Percentiles rank a stretch among this genome's conserved stretches.
Conservation (phyloP, 148 eudicot genomes). For the Fagopyrum esculentum region DNA sequence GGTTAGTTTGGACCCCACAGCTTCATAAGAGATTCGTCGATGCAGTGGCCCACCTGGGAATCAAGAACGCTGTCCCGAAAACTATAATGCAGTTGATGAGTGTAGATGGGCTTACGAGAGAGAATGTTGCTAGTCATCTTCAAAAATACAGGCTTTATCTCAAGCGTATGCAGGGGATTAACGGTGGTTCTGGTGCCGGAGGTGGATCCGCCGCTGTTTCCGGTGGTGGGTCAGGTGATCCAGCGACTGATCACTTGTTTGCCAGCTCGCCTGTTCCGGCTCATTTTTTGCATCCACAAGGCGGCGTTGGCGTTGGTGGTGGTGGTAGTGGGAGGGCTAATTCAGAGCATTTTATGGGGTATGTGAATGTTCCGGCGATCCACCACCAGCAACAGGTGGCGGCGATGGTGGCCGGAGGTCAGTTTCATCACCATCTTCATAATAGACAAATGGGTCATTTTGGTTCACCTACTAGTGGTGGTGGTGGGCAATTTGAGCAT, state of each 20-base stretch:
- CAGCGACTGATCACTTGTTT: slow-evolving; percentile 74
- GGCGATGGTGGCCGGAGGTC: slow-evolving; percentile 29
- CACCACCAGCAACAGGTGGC: slow-evolving; percentile 46
- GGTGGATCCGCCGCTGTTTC: slow-evolving; percentile 17
- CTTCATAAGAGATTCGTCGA: slow-evolving; percentile 75
- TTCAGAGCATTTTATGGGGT: slow-evolving; percentile 59
- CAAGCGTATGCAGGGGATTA: slow-evolving; percentile 68
- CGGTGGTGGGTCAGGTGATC: slow-evolving; percentile 40
- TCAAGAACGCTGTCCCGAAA: slow-evolving; percentile 76
- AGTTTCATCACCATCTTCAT: slow-evolving; percentile 30
- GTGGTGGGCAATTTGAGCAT: slow-evolving; percentile 48
- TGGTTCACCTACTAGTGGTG: slow-evolving; percentile 33
- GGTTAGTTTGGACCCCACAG: slow-evolving; percentile 84
- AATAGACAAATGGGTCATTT: slow-evolving; percentile 60
- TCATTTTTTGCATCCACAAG: slow-evolving; percentile 56
- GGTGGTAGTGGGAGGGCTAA: slow-evolving; percentile 23
- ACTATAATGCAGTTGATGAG: slow-evolving; percentile 87
- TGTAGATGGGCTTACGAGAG: slow-evolving; percentile 65
- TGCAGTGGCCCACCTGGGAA: slow-evolving; percentile 73
- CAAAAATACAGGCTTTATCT: slow-evolving; percentile 66
- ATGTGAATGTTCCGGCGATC: slow-evolving; percentile 40
- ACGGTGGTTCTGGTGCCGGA: slow-evolving; percentile 24
- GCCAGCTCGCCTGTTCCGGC: slow-evolving; percentile 88
- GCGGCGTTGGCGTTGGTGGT: slow-evolving; percentile 1
- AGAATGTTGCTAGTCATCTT: slow-evolving; percentile 70